Evolutionary conservation across 2,329 filamentous ascomycete species (phyloP).

Genomic region (Myriosclerotinia duriaeana): DNA sequence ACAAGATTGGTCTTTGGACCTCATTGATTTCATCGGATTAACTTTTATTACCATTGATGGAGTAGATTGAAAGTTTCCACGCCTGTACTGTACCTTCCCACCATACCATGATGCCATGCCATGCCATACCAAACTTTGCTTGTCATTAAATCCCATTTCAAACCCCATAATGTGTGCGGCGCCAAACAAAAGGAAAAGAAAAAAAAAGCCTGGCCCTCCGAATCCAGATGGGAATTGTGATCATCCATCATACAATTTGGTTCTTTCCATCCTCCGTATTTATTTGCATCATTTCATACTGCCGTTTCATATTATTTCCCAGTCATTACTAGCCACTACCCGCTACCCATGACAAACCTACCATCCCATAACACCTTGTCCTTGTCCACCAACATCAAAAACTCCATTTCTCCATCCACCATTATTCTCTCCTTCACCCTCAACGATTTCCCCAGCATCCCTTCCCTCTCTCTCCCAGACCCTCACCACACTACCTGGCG

Average conservation of each 20-base stretch:
- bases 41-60: neutral
- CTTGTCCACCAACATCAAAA: slow-evolving; percentile 12
- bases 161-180: neutral
- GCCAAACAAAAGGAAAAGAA: neutral
- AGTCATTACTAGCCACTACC: neutral
- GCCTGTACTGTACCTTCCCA: neutral
- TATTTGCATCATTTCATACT: neutral
- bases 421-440: slow-evolving; percentile 56
- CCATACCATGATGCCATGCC: neutral
- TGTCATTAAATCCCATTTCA: neutral
- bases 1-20: no score
- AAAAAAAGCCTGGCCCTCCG: neutral
- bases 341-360: neutral
- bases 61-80: neutral
- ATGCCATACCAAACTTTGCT: neutral
- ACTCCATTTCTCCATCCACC: slow-evolving; percentile 2
- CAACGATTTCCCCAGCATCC: slow-evolving; percentile 68
- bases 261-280: neutral
- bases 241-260: slow-evolving; percentile 14
- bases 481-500: slow-evolving; percentile 84
- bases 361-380: slow-evolving; percentile 13
- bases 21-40: no score
- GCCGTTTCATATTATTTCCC: neutral
- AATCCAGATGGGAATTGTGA: neutral
- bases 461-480: slow-evolving; percentile 82